Conservation (phyloP, 2,329 filamentous ascomycete genomes). For the Aspergillus sojae region DNA sequence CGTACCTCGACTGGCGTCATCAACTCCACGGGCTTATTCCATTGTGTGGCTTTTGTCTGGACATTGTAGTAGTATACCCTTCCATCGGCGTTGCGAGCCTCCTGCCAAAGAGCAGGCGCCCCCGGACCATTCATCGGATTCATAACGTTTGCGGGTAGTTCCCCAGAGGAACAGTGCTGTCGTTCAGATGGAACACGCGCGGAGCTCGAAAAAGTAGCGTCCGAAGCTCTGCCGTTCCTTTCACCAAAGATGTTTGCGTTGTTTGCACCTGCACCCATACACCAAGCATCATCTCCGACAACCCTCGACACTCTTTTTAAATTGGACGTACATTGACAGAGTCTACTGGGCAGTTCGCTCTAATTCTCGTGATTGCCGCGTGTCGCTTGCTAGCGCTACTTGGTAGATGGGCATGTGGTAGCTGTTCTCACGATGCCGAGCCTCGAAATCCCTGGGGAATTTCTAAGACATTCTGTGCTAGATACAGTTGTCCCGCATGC, state of each 20-base stretch:
- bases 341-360: not conserved
- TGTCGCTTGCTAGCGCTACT: not conserved
- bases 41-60: constrained; percentile 83
- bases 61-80: constrained; percentile 90
- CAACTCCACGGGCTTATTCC: constrained; percentile 89
- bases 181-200: constrained; percentile 9
- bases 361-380: not conserved
- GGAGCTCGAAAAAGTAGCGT: constrained; percentile 26
- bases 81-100: constrained; percentile 78
- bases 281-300: constrained; percentile 19
- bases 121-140: constrained; percentile 62
- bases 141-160: constrained; percentile 25
- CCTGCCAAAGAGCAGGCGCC: constrained; percentile 70
- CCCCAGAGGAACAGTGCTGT: constrained; percentile 11
- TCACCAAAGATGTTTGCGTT: constrained; percentile 28
- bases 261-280: constrained; percentile 25
- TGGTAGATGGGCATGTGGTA: constrained; percentile 27
- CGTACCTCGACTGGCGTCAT: constrained; percentile 80
- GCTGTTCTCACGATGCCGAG: constrained; percentile 35
- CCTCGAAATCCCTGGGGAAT: constrained; percentile 42
- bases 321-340: not conserved
- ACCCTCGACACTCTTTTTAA: not conserved
- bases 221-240: constrained; percentile 22
- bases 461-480: constrained; percentile 45
- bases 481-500: constrained; percentile 49